phyloP scores from a whole-genome alignment of 2,329 filamentous ascomycete species.

The Trichoderma aggressivum region DNA sequence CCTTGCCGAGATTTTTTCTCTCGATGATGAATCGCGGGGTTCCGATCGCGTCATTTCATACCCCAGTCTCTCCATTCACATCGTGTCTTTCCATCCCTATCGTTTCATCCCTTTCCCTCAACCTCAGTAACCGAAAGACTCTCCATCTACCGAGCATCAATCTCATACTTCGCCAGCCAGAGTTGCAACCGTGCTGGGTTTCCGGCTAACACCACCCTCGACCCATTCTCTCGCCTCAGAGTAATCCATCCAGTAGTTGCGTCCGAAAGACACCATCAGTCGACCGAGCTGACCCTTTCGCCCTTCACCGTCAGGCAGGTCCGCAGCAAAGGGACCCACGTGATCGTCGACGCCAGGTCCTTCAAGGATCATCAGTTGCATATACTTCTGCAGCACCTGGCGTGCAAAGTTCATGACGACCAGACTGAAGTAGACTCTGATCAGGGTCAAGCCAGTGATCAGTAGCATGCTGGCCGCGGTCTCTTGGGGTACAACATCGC shows the following conservation, averaged over 20 bases:
- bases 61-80: constrained; percentile 4
- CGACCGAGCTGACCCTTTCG: constrained; percentile 78
- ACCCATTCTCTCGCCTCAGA: constrained; percentile 67
- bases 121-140: background rate
- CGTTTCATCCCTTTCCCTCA: background rate
- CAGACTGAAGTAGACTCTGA: constrained; percentile 79
- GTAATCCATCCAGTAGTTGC: constrained; percentile 77
- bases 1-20: constrained; percentile 18
- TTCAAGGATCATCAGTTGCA: constrained; percentile 47
- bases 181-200: constrained; percentile 45
- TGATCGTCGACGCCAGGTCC: constrained; percentile 44
- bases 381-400: constrained; percentile 67
- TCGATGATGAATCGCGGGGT: constrained; percentile 21
- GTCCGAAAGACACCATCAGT: constrained; percentile 69
- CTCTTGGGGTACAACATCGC: constrained; percentile 48
- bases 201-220: constrained; percentile 53
- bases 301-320: constrained; percentile 71
- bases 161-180: constrained; percentile 35
- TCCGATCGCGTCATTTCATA: constrained; percentile 22
- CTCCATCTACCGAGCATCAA: background rate
- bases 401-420: constrained; percentile 81
- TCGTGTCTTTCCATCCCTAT: background rate
- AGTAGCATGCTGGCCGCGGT: constrained; percentile 73
- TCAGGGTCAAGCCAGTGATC: constrained; percentile 67
- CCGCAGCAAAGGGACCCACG: constrained; percentile 65